Conservation (phyloP, 192 early-diverging fungal genomes). For the Podila minutissima region DNA sequence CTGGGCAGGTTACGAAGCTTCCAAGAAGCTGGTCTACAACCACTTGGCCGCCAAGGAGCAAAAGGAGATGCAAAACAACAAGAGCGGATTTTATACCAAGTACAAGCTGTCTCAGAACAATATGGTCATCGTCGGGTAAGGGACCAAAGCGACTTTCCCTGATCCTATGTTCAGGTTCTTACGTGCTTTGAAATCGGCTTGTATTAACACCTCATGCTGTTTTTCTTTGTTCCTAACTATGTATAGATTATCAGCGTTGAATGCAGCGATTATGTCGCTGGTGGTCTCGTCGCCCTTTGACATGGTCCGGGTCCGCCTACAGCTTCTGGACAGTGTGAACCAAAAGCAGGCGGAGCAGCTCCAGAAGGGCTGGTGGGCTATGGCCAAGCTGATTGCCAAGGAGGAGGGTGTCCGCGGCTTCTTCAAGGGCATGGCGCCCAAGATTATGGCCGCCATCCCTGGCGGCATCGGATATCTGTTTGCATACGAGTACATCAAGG, state of each 20-base stretch:
- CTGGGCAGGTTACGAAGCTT: constrained; percentile 47
- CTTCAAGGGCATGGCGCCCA: constrained; percentile 83
- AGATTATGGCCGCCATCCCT: constrained; percentile 45
- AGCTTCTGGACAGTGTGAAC: constrained; percentile 35
- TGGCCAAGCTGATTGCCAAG: constrained; percentile 59
- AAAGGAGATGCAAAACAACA: constrained; percentile 13
- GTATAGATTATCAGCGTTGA: constrained; percentile 30
- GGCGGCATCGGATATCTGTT: constrained; percentile 44
- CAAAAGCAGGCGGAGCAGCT: constrained; percentile 35
- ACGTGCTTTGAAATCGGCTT: not conserved
- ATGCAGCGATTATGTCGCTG: constrained; percentile 21
- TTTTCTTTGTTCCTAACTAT: not conserved
- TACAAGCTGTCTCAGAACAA: constrained; percentile 38
- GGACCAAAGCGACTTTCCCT: not conserved
- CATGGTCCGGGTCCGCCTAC: constrained; percentile 46
- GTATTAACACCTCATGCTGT: not conserved
- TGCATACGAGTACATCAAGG: constrained; percentile 47
- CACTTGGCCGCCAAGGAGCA: constrained; percentile 24
- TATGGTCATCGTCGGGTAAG: constrained; percentile 37
- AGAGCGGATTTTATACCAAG: constrained; percentile 27
- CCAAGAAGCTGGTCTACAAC: constrained; percentile 37
- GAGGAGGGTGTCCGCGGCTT: constrained; percentile 82
- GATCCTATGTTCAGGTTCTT: not conserved
- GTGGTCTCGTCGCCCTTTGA: constrained; percentile 37
- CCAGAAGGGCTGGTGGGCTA: constrained; percentile 49